Evolutionary conservation across 768 basidiomycete genomes (phyloP), one percentile per base, ranked within the genome.

Genomic region (Trichaptum fuscoviolaceum): DNA sequence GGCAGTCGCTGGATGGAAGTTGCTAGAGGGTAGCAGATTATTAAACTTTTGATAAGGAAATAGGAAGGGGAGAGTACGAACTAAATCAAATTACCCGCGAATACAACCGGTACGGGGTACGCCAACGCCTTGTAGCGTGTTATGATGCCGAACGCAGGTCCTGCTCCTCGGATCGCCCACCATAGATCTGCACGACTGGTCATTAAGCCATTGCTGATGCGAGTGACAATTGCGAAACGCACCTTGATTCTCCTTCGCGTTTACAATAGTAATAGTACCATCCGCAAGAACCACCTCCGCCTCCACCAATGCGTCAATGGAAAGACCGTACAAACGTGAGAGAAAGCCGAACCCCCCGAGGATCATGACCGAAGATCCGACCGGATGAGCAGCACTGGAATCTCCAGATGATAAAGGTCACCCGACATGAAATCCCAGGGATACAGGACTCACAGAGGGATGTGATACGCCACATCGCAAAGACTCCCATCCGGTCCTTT

Each of bases 41-140:
- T 35, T 35, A 57, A 25, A 52, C 57, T 63, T 18, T 34, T 15
- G 9, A 24, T 61, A 25, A 69, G 58, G 58, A 64, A 67, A 42
- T 23, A 23, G 24, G 12, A 52, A n/a, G 27, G 61, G 0, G 27
- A 20, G 23, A 65, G 34, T 62, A 81, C 92, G 72, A 71, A 94
- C 94, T 94, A 96, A 69, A 97, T 89, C 58, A 96, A 81, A 73
- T 95, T 96, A 1, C 95, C 95, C 10, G 95, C 93, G 71, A 93
- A 96, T 2, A 95, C 93, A 7, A 93, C 87, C 9, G 94, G 93
- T 10, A 96, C 86, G 1, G 94, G 94, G 76, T 84, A 96, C 24
- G 95, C 95, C 73, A 85, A 90, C 7, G 90, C 92, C 72, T 92
- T 92, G 78, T 94, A 96, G n/a, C 94, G 86, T 17, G 91, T 95